Evolutionary conservation across 768 basidiomycete genomes (phyloP).

Genomic region (Lyophyllum atratum): DNA sequence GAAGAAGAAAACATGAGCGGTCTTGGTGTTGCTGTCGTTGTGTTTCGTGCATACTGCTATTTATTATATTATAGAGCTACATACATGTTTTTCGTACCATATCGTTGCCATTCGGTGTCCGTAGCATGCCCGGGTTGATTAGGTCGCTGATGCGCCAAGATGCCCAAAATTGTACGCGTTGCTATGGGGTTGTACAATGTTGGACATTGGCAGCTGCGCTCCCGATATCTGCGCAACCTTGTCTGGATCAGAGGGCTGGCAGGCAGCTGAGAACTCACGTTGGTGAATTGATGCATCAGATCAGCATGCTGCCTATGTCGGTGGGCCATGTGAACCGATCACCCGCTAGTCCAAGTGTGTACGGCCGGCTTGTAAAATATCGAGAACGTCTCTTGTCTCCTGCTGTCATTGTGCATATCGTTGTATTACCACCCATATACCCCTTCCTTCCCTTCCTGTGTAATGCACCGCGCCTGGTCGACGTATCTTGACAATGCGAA

Average conservation of each 20-base stretch:
- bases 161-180: too few species aligned
- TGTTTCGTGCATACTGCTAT: neutral
- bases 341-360: neutral
- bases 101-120: too few species aligned
- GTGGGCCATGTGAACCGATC: neutral
- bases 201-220: too few species aligned
- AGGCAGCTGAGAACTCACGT: neutral
- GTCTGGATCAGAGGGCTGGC: too few species aligned
- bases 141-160: too few species aligned
- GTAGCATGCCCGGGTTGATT: too few species aligned
- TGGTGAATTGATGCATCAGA: neutral
- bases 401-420: neutral
- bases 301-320: neutral
- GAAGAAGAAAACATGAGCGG: conserved; percentile 59
- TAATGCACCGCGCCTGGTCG: conserved; percentile 57
- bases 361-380: neutral
- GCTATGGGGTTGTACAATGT: too few species aligned
- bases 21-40: neutral
- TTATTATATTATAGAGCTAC: neutral
- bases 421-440: conserved; percentile 1
- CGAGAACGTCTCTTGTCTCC: neutral
- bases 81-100: too few species aligned
- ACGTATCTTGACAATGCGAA: conserved; percentile 42
- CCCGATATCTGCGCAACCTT: too few species aligned
- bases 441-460: neutral